phyloP scores from a whole-genome alignment of 148 eudicot genomes.

The Rhododendron henanense region DNA sequence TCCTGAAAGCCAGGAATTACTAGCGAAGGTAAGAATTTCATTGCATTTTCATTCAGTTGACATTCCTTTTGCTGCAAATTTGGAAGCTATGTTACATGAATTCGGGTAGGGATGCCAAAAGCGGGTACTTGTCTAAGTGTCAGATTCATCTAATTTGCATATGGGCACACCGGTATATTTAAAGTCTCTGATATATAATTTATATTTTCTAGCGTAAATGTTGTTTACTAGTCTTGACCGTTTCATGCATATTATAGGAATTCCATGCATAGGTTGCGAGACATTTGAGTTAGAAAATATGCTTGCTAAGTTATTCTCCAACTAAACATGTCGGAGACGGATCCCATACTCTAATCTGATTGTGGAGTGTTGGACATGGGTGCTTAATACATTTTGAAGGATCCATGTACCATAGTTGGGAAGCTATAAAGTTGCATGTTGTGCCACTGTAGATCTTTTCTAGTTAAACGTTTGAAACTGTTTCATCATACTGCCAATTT shows the following conservation, averaged over 20 bases:
- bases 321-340: background rate
- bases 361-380: background rate
- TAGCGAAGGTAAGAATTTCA: conserved; percentile 64
- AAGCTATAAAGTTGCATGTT: background rate
- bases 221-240: background rate
- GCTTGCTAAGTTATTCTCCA: background rate
- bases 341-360: background rate
- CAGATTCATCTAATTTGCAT: background rate
- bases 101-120: background rate
- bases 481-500: background rate
- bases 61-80: background rate
- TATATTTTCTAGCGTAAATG: background rate
- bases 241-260: background rate
- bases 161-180: background rate
- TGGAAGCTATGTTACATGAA: background rate
- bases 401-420: background rate
- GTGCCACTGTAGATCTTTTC: background rate
- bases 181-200: background rate
- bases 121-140: background rate
- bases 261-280: background rate
- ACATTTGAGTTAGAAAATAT: background rate
- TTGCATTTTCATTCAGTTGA: background rate
- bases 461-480: background rate
- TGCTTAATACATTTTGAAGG: background rate
- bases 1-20: conserved; percentile 94